Conservation (phyloP, 495 filamentous ascomycete genomes). For the Neurospora sp. region DNA sequence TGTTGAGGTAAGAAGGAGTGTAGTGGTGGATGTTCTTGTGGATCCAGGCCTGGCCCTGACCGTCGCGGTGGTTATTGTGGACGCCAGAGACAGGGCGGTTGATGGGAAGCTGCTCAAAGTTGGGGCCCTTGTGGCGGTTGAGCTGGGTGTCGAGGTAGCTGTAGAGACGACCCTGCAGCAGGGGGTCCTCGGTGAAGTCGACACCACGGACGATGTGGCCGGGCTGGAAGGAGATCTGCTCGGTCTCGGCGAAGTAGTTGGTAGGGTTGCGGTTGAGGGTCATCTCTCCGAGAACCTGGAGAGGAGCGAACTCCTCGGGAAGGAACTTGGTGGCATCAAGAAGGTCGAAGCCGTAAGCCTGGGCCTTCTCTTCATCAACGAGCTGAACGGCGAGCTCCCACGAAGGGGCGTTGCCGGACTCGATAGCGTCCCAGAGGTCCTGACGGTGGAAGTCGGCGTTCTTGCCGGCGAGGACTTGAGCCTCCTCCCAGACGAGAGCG, state of each 20-base stretch:
- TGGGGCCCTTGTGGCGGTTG: conserved; percentile 61
- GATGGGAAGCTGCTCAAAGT: conserved; percentile 69
- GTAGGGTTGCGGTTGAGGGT: conserved; percentile 58
- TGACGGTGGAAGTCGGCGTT: conserved; percentile 61
- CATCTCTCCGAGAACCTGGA: conserved; percentile 56
- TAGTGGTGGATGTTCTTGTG: conserved; percentile 46
- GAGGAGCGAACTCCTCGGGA: conserved; percentile 59
- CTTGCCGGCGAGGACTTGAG: conserved; percentile 55
- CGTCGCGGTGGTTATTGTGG: conserved; percentile 70
- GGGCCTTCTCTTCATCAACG: conserved; percentile 55
- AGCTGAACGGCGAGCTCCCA: conserved; percentile 75
- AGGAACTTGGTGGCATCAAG: conserved; percentile 70
- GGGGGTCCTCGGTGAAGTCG: conserved; percentile 63
- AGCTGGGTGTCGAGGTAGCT: conserved; percentile 69
- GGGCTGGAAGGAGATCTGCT: conserved; percentile 57
- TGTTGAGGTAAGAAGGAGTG: conserved; percentile 58
- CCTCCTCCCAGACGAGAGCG: conserved; percentile 65
- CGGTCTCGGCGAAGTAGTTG: conserved; percentile 75
- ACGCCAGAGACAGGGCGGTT: conserved; percentile 54
- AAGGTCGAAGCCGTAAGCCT: conserved; percentile 60
- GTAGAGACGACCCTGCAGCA: conserved; percentile 65
- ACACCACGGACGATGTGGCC: conserved; percentile 59
- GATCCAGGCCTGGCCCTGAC: conserved; percentile 44
- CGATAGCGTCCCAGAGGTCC: conserved; percentile 64
- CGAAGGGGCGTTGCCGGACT: conserved; percentile 51